These are phyloP conservation scores for Volvox africanus DNA, from an alignment of 139 green algal genomes.

Conservation along the genomic window DNA sequence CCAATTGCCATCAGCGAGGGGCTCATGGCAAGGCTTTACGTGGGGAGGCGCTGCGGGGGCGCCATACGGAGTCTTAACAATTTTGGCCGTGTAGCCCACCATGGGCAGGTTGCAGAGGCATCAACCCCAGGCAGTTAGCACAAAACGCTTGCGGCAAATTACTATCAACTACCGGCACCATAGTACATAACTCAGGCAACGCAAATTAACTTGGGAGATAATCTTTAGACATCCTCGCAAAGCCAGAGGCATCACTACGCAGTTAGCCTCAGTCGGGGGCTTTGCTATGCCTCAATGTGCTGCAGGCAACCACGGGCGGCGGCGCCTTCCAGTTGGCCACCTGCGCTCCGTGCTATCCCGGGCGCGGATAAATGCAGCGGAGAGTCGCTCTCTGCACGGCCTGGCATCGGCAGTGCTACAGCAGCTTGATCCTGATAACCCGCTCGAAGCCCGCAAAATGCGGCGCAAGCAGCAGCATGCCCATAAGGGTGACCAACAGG, in stretches of 20 bases:
- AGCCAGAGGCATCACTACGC: too few species aligned
- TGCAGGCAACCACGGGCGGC: constrained; percentile 64
- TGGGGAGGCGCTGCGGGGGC: too few species aligned
- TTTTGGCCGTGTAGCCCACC: too few species aligned
- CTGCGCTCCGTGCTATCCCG: constrained; percentile 56
- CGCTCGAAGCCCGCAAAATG: constrained; percentile 29
- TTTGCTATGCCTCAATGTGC: neutral
- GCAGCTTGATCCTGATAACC: constrained; percentile 6
- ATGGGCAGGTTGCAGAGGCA: too few species aligned
- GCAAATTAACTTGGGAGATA: neutral
- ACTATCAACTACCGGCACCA: too few species aligned
- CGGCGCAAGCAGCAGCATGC: too few species aligned
- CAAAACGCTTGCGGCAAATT: too few species aligned
- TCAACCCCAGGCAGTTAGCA: too few species aligned
- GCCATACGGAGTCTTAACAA: too few species aligned
- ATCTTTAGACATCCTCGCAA: neutral
- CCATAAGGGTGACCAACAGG: neutral
- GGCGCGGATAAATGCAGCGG: constrained; percentile 54
- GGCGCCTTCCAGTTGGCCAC: constrained; percentile 60
- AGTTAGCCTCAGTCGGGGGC: neutral
- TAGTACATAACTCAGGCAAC: neutral
- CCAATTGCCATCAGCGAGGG: too few species aligned
- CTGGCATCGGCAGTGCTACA: constrained; percentile 56
- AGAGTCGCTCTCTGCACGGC: constrained; percentile 65
- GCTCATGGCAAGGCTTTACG: too few species aligned